Conservation (phyloP, 2,329 filamentous ascomycete genomes). For the Fusarium burgessii region DNA sequence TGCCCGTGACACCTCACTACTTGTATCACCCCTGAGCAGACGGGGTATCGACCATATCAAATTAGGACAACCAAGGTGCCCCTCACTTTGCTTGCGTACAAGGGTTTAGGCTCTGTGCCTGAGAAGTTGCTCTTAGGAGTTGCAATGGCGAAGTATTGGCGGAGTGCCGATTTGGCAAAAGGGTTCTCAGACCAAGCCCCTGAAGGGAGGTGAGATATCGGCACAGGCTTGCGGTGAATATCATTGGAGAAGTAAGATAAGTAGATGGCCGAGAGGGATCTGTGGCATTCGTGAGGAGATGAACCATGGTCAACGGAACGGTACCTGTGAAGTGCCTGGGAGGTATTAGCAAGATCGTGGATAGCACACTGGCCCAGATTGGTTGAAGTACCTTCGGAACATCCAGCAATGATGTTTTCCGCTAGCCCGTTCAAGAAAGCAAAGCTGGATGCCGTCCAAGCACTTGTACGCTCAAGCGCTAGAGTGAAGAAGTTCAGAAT, state of each 20-base stretch:
- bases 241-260: constrained; percentile 31
- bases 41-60: too few relatives aligned
- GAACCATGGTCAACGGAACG: constrained; percentile 8
- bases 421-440: background rate
- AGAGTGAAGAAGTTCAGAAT: background rate
- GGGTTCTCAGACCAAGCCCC: background rate
- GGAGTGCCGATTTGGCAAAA: too few relatives aligned
- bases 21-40: background rate
- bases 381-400: constrained; percentile 14
- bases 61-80: too few relatives aligned
- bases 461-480: background rate
- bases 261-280: background rate
- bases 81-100: background rate
- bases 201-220: background rate
- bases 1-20: background rate
- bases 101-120: too few relatives aligned
- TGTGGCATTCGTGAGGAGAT: background rate
- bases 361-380: too few relatives aligned
- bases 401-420: constrained; percentile 22
- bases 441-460: background rate
- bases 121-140: constrained; percentile 7
- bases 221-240: constrained; percentile 24
- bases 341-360: background rate
- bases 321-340: background rate
- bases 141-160: background rate